Evolutionary conservation across 352 stramenopile species (phyloP).

Genomic region (Blastocystis sp.): DNA sequence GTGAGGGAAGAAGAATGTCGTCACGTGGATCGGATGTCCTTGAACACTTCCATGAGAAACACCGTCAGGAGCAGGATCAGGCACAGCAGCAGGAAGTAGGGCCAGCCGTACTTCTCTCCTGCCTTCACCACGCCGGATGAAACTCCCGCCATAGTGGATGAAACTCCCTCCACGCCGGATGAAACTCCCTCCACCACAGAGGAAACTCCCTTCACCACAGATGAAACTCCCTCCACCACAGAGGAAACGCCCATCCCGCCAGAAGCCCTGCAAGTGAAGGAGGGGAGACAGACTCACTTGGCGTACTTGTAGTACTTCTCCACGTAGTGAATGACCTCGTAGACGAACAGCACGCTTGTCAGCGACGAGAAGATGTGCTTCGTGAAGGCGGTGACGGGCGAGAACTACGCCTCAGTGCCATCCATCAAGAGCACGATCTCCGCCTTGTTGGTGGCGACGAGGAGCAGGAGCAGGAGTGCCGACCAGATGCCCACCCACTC

Average conservation of each 20-base stretch:
- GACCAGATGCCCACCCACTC: slow-evolving; percentile 62
- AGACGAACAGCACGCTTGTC: slow-evolving; percentile 34
- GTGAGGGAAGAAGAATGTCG: neutral
- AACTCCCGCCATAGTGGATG: neutral
- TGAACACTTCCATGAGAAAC: slow-evolving; percentile 41
- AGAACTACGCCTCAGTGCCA: neutral
- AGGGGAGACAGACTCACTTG: neutral
- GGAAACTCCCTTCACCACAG: neutral
- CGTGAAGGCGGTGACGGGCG: slow-evolving; percentile 46
- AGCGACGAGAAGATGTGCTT: slow-evolving; percentile 63
- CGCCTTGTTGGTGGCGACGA: slow-evolving; percentile 37
- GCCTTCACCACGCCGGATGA: too few relatives aligned
- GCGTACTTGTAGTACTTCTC: neutral
- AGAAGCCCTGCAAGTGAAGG: neutral
- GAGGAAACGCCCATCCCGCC: too few relatives aligned
- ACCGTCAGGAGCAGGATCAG: slow-evolving; percentile 31
- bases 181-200: neutral
- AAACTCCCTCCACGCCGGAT: neutral
- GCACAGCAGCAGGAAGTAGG: too few relatives aligned
- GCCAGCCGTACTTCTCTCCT: too few relatives aligned
- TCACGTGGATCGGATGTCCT: slow-evolving; percentile 48
- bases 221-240: too few relatives aligned
- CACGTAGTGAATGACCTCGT: slow-evolving; percentile 46
- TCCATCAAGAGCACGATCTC: slow-evolving; percentile 11
- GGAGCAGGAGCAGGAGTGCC: slow-evolving; percentile 15